These are phyloP conservation scores for Leccinum subgranulosum DNA, from an alignment of 768 basidiomycete species.

Conservation along the genomic window DNA sequence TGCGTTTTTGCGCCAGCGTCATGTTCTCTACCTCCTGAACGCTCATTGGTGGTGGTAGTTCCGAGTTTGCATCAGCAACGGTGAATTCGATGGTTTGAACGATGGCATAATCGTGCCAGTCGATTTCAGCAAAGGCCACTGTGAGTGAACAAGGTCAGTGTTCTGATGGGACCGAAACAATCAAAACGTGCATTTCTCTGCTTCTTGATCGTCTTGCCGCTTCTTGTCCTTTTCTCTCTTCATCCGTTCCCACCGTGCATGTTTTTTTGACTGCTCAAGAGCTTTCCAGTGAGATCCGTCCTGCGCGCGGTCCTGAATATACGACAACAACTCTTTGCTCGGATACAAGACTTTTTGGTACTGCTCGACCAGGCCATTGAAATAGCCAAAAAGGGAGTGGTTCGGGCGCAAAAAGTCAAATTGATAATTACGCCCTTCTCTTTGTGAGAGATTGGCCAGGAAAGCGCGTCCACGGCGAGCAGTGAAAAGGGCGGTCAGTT, in stretches of 20 bases:
- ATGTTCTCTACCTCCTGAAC: constrained; percentile 93
- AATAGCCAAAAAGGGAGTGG: constrained; percentile 94
- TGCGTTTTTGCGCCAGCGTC: constrained; percentile 95
- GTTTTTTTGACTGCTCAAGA: constrained; percentile 68
- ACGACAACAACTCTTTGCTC: constrained; percentile 66
- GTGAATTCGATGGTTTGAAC: constrained; percentile 99
- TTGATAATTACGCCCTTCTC: constrained; percentile 94
- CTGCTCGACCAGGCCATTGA: constrained; percentile 96
- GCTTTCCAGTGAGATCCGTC: constrained; percentile 72
- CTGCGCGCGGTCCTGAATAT: constrained; percentile 66
- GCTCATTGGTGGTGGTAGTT: constrained; percentile 95
- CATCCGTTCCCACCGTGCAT: constrained; percentile 87
- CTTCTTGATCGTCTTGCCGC: constrained; percentile 87
- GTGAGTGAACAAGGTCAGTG: constrained; percentile 7
- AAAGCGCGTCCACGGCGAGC: constrained; percentile 88
- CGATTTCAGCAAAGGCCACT: constrained; percentile 96
- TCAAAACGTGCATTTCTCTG: constrained; percentile 70
- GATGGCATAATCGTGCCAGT: constrained; percentile 99
- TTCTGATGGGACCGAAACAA: not conserved
- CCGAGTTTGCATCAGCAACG: constrained; percentile 81
- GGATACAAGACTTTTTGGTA: constrained; percentile 91
- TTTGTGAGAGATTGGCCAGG: constrained; percentile 76
- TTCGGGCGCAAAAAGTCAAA: constrained; percentile 97
- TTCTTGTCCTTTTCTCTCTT: constrained; percentile 84
- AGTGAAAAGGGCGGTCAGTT: constrained; percentile 93